Base-by-base conservation (phyloP, 148 eudicot genomes). In the Drosera capensis region DNA sequence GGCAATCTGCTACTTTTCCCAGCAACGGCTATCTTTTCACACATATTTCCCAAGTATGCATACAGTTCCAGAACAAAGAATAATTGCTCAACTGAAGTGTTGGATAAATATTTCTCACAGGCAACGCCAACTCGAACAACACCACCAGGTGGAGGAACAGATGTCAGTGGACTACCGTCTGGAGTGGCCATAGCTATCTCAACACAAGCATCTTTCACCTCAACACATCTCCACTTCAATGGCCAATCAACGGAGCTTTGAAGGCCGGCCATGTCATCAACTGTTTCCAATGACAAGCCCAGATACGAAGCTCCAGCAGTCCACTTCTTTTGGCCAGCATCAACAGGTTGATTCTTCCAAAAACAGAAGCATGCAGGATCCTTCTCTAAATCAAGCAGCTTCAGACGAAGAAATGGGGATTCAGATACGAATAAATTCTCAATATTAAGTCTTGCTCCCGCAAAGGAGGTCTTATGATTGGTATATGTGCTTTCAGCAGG, bases 291-390 rank as follows among this genome's bases (percentile, higher is more conserved):
- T 52, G 95, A 84, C 69, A 90, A 58, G 59, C 71, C 67, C 26
- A 80, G 28, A 12, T 64, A 58, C 40, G 95, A 73, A 54, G 87
- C 95, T 55, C 78, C 82, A 52, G 74, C 64, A 46, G 71, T 63
- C 82, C 72, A 65, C 66, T 90, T 90, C 46, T 75, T 90, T 68
- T 78, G 93, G 64, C 95, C 70, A 50, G 87, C 75, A 75, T 90
- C 97, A 69, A 90, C 40, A 13, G 97, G 97, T 59, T 90, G 97
- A 59, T 30, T 71, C 52, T 71, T 52, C 95, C 97, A 90, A 23
- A 90, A 81, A 66, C 84, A 80, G 57, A 80, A 84, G 68, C 95
- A 90, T 63, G 93, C 93, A 57, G 97, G 85, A 68, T 90, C 97
- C 31, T 84, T 90, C 54, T 78, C 83, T 45, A 86, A 68, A 43